Percentiles rank a stretch among this genome's conserved stretches.
These are phyloP conservation scores for Psidium guajava DNA, from an alignment of 345 rosid genomes.

Conservation along the genomic window DNA sequence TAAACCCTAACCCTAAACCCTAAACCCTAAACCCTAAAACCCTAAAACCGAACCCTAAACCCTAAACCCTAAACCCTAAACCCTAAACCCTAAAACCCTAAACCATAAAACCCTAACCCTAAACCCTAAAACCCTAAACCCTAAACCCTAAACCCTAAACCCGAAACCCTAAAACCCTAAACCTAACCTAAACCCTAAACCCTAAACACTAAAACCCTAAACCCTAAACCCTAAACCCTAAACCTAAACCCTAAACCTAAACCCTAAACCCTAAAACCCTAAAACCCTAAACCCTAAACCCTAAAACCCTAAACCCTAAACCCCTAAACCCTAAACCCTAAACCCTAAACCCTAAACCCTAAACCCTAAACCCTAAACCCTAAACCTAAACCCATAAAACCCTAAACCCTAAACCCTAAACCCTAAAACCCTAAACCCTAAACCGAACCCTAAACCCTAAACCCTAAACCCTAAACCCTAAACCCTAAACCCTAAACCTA, in stretches of 20 bases:
- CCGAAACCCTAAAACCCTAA: too few species aligned
- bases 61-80: constrained; percentile 4
- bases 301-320: not conserved
- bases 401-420: constrained; percentile 1
- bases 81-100: constrained; percentile 11
- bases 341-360: not conserved
- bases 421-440: constrained; percentile 1
- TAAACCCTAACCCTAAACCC: not conserved
- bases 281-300: not conserved
- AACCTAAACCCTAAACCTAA: not conserved
- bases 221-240: not conserved
- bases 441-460: not conserved
- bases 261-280: not conserved
- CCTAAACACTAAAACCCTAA: too few species aligned
- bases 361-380: constrained; percentile 5
- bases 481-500: not conserved
- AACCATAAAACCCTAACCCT: constrained; percentile 10
- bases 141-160: constrained; percentile 11
- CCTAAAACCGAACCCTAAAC: not conserved
- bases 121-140: constrained; percentile 12
- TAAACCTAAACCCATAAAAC: not conserved
- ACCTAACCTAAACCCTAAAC: not conserved
- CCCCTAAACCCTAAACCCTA: not conserved
- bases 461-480: not conserved
- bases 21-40: not conserved